Evolutionary conservation across 2,329 filamentous ascomycete genomes (phyloP).

Genomic region (Cladobotryum protrusum): DNA sequence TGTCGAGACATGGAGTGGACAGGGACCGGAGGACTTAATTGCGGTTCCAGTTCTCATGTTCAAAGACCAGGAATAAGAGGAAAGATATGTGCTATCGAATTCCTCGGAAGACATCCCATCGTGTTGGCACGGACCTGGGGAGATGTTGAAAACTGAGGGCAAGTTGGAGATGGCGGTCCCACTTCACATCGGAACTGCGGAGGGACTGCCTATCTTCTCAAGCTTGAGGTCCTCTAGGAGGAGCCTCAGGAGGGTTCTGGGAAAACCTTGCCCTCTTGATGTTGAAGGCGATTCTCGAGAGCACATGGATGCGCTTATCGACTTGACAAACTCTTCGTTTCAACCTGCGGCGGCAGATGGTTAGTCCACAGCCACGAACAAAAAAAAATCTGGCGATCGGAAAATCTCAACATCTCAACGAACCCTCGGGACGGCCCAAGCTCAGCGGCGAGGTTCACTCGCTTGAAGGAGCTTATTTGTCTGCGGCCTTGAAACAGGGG

Average conservation of each 20-base stretch:
- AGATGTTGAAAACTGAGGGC: conserved; percentile 78
- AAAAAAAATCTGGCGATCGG: neutral
- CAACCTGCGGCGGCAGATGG: conserved; percentile 46
- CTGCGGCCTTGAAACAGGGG: conserved; percentile 94
- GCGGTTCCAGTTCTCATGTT: conserved; percentile 79
- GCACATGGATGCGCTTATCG: conserved; percentile 88
- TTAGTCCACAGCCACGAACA: conserved; percentile 10
- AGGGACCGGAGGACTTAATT: conserved; percentile 97
- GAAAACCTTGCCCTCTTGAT: conserved; percentile 93
- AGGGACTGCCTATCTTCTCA: conserved; percentile 95
- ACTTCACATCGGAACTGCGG: conserved; percentile 86
- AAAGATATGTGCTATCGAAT: conserved; percentile 86
- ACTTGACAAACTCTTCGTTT: conserved; percentile 98
- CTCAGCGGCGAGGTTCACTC: conserved; percentile 70
- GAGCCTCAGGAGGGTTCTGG: conserved; percentile 74
- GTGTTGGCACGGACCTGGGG: conserved; percentile 55
- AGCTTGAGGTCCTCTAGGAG: conserved; percentile 88
- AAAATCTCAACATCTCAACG: conserved; percentile 68
- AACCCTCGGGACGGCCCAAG: conserved; percentile 75
- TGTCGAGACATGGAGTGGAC: conserved; percentile 91
- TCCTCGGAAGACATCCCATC: conserved; percentile 84
- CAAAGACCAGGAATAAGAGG: conserved; percentile 84
- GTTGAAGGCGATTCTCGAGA: conserved; percentile 79
- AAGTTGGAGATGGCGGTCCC: conserved; percentile 89
- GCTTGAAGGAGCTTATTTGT: conserved; percentile 97